A percentile compares a stretch with the other conserved stretches of the same genome.
Evolutionary conservation across 352 stramenopile genomes (phyloP).

Genomic region (Globisporangium perplexum): DNA sequence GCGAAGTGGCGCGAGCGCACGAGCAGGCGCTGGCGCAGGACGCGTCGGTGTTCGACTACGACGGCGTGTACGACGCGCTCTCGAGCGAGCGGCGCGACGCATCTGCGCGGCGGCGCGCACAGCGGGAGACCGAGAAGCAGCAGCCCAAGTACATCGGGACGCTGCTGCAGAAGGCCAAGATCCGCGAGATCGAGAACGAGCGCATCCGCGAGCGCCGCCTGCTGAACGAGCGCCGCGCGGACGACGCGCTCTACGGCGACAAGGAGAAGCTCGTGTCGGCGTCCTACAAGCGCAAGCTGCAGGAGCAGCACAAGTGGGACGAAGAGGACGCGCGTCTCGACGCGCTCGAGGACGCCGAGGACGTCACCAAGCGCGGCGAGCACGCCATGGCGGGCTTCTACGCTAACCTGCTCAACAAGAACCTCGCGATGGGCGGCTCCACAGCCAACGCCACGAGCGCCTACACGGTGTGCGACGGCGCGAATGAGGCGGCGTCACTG

Average conservation of each 20-base stretch:
- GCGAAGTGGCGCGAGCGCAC: slow-evolving; percentile 40
- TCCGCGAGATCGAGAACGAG: slow-evolving; percentile 87
- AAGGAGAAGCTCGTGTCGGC: slow-evolving; percentile 90
- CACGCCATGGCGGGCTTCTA: slow-evolving; percentile 88
- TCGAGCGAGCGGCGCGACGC: slow-evolving; percentile 35
- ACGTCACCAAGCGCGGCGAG: slow-evolving; percentile 68
- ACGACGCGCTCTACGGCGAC: slow-evolving; percentile 78
- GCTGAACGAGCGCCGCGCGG: slow-evolving; percentile 76
- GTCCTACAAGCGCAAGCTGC: slow-evolving; percentile 90
- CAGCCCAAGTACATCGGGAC: slow-evolving; percentile 87
- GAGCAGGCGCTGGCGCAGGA: slow-evolving; percentile 66
- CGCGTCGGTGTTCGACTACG: slow-evolving; percentile 88
- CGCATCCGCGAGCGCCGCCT: slow-evolving; percentile 82
- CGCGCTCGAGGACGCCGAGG: slow-evolving; percentile 54
- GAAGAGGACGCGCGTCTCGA: slow-evolving; percentile 65
- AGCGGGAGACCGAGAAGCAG: slow-evolving; percentile 59
- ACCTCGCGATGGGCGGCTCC: slow-evolving; percentile 88
- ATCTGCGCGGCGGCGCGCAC: slow-evolving; percentile 30
- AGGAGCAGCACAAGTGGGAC: slow-evolving; percentile 88
- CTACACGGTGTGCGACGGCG: slow-evolving; percentile 56
- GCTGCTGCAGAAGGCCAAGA: slow-evolving; percentile 86
- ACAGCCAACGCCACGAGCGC: slow-evolving; percentile 61
- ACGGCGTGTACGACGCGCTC: slow-evolving; percentile 88
- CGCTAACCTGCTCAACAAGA: slow-evolving; percentile 88
- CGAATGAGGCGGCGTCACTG: not conserved